These are phyloP conservation scores for Sporothrix brasiliensis DNA, from an alignment of 2,329 filamentous ascomycete species.

Conservation along the genomic window DNA sequence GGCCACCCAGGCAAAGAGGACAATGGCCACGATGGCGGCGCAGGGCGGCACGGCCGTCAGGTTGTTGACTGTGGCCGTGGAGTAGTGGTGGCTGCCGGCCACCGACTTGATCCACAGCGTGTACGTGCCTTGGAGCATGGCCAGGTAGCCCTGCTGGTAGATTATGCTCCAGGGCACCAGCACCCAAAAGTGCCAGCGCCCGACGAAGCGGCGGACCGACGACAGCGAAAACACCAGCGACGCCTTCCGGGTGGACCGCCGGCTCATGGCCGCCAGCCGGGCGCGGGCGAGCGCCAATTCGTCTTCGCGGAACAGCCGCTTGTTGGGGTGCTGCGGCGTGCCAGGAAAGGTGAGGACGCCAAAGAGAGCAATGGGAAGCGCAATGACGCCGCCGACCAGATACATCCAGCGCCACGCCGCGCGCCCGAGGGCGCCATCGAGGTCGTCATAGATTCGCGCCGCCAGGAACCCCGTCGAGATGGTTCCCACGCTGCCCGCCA, in stretches of 20 bases:
- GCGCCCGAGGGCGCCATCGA: constrained; percentile 42
- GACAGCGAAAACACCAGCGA: background rate
- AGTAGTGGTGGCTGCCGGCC: constrained; percentile 23
- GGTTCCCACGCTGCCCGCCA: constrained; percentile 39
- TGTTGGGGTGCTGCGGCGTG: constrained; percentile 43
- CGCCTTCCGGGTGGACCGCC: background rate
- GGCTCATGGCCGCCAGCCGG: constrained; percentile 37
- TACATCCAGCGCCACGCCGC: constrained; percentile 49
- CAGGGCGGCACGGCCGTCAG: constrained; percentile 31
- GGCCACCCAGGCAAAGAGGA: constrained; percentile 27
- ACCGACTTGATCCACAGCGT: constrained; percentile 33
- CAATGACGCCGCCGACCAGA: constrained; percentile 45
- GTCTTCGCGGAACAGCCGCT: constrained; percentile 41
- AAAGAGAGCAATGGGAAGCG: constrained; percentile 37
- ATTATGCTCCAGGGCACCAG: constrained; percentile 34
- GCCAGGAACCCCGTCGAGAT: constrained; percentile 26
- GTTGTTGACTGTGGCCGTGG: constrained; percentile 34
- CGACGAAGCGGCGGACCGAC: constrained; percentile 25
- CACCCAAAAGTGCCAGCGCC: constrained; percentile 33
- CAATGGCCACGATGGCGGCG: constrained; percentile 32
- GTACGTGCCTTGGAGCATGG: constrained; percentile 28
- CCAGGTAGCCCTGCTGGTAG: constrained; percentile 32
- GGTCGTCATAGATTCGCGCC: constrained; percentile 44
- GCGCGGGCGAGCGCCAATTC: constrained; percentile 43
- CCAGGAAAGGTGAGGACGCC: constrained; percentile 40